These are phyloP conservation scores for Fusarium sacchari DNA, from an alignment of 2,329 filamentous ascomycete genomes.

Conservation along the genomic window DNA sequence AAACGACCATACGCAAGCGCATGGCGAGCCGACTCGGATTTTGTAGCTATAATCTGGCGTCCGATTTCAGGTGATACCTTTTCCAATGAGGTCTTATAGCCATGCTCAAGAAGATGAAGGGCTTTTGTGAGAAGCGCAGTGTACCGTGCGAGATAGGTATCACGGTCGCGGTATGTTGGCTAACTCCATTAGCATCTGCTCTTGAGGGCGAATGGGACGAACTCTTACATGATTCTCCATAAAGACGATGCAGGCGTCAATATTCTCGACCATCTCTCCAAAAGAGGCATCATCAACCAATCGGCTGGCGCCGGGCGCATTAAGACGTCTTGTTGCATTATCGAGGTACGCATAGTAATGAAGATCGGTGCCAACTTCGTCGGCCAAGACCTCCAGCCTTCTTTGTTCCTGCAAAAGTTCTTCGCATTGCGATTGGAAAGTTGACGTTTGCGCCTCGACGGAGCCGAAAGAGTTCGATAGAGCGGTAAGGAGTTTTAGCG, in stretches of 20 bases:
- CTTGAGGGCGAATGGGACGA: neutral
- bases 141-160: conserved; percentile 88
- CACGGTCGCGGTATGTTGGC: conserved; percentile 86
- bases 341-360: conserved; percentile 96
- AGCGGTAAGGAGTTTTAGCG: conserved; percentile 78
- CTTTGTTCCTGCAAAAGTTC: conserved; percentile 84
- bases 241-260: conserved; percentile 92
- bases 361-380: conserved; percentile 88
- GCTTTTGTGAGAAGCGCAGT: conserved; percentile 78
- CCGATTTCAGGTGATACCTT: conserved; percentile 65
- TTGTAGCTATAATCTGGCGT: conserved; percentile 62
- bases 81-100: conserved; percentile 63
- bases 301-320: conserved; percentile 88
- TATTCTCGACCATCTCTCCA: conserved; percentile 84
- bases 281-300: conserved; percentile 87
- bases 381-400: conserved; percentile 79
- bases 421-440: conserved; percentile 92
- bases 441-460: conserved; percentile 90
- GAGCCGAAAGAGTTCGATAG: conserved; percentile 87
- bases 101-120: conserved; percentile 69
- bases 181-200: conserved; percentile 47
- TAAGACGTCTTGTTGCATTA: conserved; percentile 86
- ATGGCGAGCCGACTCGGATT: conserved; percentile 68
- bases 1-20: conserved; percentile 70
- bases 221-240: conserved; percentile 83